phyloP scores from a whole-genome alignment of 306 rosid genomes.

The Coriaria nepalensis region DNA sequence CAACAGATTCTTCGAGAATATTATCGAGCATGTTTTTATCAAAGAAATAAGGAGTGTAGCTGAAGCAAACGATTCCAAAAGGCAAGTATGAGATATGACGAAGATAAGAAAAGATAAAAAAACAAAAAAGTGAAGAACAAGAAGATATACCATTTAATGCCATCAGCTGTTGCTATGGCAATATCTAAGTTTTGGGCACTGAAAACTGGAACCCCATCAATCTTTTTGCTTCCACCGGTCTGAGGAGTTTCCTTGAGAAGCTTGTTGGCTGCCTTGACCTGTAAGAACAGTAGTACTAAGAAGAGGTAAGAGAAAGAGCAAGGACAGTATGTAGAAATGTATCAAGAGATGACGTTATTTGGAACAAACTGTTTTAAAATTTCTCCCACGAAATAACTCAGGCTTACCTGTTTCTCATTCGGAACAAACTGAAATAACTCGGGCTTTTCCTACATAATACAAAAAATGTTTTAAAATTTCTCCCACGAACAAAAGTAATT shows the following conservation, averaged over 20 bases:
- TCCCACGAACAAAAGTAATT: conserved; percentile 4
- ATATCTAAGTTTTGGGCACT: conserved; percentile 91
- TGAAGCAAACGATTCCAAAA: conserved; percentile 28
- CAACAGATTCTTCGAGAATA: conserved; percentile 97
- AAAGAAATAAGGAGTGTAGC: conserved; percentile 97
- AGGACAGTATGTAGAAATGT: not conserved
- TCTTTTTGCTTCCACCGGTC: conserved; percentile 44
- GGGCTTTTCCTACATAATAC: conserved; percentile 75
- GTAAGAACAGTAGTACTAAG: conserved; percentile 6
- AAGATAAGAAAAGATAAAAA: conserved; percentile 7
- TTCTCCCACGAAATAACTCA: not conserved
- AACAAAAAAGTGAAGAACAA: not conserved
- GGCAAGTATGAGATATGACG: conserved; percentile 17
- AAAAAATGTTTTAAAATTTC: conserved; percentile 6
- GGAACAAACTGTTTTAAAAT: not conserved
- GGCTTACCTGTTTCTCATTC: conserved; percentile 84
- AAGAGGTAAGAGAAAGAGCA: conserved; percentile 9
- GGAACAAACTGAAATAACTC: conserved; percentile 91
- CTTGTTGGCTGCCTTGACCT: conserved; percentile 93
- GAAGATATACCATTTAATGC: conserved; percentile 62
- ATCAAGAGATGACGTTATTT: conserved; percentile 5
- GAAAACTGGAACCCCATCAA: conserved; percentile 94
- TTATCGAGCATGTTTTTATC: conserved; percentile 91
- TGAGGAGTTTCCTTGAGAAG: conserved; percentile 52
- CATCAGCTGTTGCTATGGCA: conserved; percentile 83